Conservation (phyloP, 257 asterid genomes). For the Cordia subcordata region DNA sequence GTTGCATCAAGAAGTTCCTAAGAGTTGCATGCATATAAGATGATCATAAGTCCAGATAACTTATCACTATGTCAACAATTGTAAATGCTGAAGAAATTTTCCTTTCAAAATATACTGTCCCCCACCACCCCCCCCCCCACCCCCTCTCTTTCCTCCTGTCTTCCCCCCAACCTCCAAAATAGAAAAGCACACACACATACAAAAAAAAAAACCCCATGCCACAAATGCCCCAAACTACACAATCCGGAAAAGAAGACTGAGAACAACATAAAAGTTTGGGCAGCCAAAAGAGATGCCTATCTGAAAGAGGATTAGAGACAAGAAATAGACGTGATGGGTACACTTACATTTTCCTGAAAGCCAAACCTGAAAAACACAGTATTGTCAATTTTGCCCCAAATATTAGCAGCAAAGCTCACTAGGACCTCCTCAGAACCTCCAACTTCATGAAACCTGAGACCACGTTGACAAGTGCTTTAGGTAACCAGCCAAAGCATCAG, state of each 20-base stretch:
- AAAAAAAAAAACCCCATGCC: neutral
- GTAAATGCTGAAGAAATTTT: neutral
- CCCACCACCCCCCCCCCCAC: no score
- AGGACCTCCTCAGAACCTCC: slow-evolving; percentile 73
- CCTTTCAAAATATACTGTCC: no score
- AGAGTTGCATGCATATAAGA: slow-evolving; percentile 11
- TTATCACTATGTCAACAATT: neutral
- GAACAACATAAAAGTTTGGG: no score
- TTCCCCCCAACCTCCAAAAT: no score
- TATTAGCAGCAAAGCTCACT: slow-evolving; percentile 43
- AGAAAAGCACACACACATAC: neutral
- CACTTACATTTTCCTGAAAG: slow-evolving; percentile 37
- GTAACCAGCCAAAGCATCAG: slow-evolving; percentile 7
- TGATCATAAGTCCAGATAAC: neutral
- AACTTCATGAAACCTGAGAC: slow-evolving; percentile 49
- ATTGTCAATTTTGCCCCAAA: slow-evolving; percentile 60
- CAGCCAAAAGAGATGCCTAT: neutral
- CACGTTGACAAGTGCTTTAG: slow-evolving; percentile 21
- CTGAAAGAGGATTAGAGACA: neutral
- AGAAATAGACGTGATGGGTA: slow-evolving; percentile 17
- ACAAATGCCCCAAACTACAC: no score
- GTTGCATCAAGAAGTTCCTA: slow-evolving; percentile 70
- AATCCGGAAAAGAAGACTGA: no score
- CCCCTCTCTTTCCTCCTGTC: no score
- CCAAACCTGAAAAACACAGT: slow-evolving; percentile 26